phyloP scores from a whole-genome alignment of 805 yeast species.

The Candida railenensis region DNA sequence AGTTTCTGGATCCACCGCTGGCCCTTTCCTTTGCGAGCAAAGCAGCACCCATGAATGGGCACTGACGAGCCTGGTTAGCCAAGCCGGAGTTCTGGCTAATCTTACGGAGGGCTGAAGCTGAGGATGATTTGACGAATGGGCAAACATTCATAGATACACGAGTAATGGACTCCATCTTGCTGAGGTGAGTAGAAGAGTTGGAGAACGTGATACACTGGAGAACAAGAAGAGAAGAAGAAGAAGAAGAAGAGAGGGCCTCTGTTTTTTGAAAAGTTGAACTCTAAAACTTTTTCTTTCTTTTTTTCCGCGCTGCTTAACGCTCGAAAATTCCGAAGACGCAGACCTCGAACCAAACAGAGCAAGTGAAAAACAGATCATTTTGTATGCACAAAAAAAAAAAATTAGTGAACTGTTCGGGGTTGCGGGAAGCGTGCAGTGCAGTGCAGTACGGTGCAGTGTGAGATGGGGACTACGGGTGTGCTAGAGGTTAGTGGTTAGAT shows the following conservation, averaged over 20 bases:
- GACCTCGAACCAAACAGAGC: background rate
- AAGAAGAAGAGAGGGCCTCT: background rate
- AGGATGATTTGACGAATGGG: conserved; percentile 72
- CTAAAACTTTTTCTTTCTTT: background rate
- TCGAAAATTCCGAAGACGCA: background rate
- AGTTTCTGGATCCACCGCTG: conserved; percentile 24
- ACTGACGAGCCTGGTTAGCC: conserved; percentile 60
- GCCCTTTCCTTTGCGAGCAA: conserved; percentile 41
- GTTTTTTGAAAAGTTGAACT: background rate
- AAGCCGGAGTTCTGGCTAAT: conserved; percentile 48
- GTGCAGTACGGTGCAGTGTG: too few relatives aligned
- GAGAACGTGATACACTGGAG: background rate
- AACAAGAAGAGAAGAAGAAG: background rate
- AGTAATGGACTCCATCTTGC: conserved; percentile 71
- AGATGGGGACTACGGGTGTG: too few relatives aligned
- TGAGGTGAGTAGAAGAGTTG: background rate
- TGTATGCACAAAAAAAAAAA: background rate
- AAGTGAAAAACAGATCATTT: background rate
- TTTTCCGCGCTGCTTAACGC: background rate
- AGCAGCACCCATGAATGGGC: conserved; percentile 93
- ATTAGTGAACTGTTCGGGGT: too few relatives aligned
- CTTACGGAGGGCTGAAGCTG: conserved; percentile 59
- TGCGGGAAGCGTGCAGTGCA: too few relatives aligned
- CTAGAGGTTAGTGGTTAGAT: too few relatives aligned
- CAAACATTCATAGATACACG: conserved; percentile 77